Percentiles rank a stretch among this genome's conserved stretches.
These are phyloP conservation scores for Claviceps citrina DNA, from an alignment of 2,329 filamentous ascomycete genomes.

Conservation along the genomic window DNA sequence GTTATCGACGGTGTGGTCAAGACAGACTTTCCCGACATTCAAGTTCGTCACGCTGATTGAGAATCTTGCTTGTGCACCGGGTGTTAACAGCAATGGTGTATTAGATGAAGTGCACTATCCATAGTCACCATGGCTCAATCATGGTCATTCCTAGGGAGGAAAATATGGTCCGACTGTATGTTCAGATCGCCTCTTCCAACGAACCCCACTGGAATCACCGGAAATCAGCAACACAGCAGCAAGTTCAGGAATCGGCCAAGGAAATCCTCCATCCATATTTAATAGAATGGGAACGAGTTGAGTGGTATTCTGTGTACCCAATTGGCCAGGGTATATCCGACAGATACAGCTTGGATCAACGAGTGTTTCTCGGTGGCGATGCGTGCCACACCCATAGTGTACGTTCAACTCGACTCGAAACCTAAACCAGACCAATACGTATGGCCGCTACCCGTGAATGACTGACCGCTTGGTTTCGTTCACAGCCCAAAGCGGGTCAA, in stretches of 20 bases:
- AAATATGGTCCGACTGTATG: conserved; percentile 53
- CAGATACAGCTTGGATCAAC: conserved; percentile 49
- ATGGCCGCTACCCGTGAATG: background rate
- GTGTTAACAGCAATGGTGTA: background rate
- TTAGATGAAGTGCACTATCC: conserved; percentile 60
- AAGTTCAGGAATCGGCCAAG: conserved; percentile 51
- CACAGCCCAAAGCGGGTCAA: conserved; percentile 60
- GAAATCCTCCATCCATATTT: conserved; percentile 50
- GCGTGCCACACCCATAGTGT: conserved; percentile 67
- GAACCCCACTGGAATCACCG: conserved; percentile 46
- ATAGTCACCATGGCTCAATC: conserved; percentile 58
- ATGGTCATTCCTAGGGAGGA: conserved; percentile 65
- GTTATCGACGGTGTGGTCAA: conserved; percentile 60
- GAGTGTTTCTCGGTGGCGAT: conserved; percentile 62
- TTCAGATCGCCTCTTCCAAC: conserved; percentile 49
- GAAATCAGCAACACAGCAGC: conserved; percentile 44
- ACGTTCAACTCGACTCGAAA: conserved; percentile 17
- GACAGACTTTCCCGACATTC: conserved; percentile 65
- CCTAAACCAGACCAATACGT: background rate
- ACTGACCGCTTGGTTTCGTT: conserved; percentile 4
- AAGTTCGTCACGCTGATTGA: conserved; percentile 27
- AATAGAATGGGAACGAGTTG: conserved; percentile 50
- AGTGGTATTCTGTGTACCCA: conserved; percentile 65
- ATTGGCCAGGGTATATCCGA: conserved; percentile 61
- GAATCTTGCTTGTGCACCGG: conserved; percentile 16